A percentile compares a stretch with the other conserved stretches of the same genome.
phyloP scores from a whole-genome alignment of 2,329 filamentous ascomycete genomes.

The Diaporthe destruens region DNA sequence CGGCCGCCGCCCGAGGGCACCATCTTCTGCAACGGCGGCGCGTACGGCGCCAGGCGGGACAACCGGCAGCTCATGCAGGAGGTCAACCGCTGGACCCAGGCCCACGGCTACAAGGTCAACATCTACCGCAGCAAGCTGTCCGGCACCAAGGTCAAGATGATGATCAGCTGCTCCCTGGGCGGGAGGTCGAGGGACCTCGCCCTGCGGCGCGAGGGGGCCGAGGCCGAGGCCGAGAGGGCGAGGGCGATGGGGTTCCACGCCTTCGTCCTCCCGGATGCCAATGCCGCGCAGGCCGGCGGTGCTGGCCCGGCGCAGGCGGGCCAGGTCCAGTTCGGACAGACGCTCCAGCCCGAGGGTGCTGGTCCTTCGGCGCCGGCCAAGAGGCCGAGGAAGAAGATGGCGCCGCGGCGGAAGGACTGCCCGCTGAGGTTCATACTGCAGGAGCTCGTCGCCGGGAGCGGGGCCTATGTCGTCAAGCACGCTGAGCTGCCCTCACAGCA shows the following conservation, averaged over 20 bases:
- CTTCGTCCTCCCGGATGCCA: background rate
- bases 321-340: background rate
- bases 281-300: too few species aligned
- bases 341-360: background rate
- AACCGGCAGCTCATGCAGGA: constrained; percentile 36
- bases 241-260: constrained; percentile 23
- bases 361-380: background rate
- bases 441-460: constrained; percentile 38
- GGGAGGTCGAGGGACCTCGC: constrained; percentile 26
- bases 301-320: background rate
- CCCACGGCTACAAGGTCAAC: constrained; percentile 40
- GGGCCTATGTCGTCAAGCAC: constrained; percentile 37
- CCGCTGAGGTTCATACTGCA: constrained; percentile 39
- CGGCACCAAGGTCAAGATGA: constrained; percentile 42
- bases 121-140: constrained; percentile 39
- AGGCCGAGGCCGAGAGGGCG: constrained; percentile 30
- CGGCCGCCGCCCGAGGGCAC: constrained; percentile 40
- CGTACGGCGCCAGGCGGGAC: constrained; percentile 21
- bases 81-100: constrained; percentile 41
- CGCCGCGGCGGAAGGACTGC: constrained; percentile 36
- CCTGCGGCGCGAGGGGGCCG: constrained; percentile 3
- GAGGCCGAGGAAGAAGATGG: constrained; percentile 34
- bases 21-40: constrained; percentile 39
- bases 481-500: constrained; percentile 14
- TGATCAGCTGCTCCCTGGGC: constrained; percentile 33